These are phyloP conservation scores for Linnemannia exigua DNA, from an alignment of 192 early-diverging fungal species.

Conservation along the genomic window DNA sequence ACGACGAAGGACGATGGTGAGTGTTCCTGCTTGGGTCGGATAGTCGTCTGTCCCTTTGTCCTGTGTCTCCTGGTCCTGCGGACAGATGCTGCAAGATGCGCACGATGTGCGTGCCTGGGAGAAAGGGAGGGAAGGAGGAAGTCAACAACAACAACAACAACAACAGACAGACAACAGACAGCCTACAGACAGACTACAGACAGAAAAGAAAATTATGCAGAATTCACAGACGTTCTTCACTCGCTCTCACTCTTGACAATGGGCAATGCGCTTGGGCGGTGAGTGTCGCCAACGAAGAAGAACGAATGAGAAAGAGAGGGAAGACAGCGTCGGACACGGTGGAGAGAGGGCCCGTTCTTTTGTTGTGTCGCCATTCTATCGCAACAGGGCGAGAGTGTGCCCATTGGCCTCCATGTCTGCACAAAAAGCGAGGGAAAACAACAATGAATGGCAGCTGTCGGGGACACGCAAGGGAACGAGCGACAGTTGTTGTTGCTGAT, in stretches of 20 bases:
- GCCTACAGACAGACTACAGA: too few species aligned
- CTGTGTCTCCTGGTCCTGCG: background rate
- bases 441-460: background rate
- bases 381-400: background rate
- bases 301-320: constrained; percentile 3
- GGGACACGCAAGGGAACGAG: background rate
- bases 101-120: background rate
- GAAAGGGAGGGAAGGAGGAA: background rate
- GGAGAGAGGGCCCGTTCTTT: background rate
- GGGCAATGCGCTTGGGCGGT: background rate
- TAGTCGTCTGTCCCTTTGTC: background rate
- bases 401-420: background rate
- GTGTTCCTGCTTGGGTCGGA: constrained; percentile 11
- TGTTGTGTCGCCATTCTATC: background rate
- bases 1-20: background rate
- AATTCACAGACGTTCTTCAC: background rate
- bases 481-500: background rate
- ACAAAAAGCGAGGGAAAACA: constrained; percentile 4
- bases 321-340: background rate
- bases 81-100: background rate
- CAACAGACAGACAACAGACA: too few species aligned
- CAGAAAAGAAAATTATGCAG: constrained; percentile 2
- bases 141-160: background rate
- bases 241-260: background rate
- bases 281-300: background rate